phyloP scores from a whole-genome alignment of 2,329 filamentous ascomycete genomes.

The Colletotrichum sp. region DNA sequence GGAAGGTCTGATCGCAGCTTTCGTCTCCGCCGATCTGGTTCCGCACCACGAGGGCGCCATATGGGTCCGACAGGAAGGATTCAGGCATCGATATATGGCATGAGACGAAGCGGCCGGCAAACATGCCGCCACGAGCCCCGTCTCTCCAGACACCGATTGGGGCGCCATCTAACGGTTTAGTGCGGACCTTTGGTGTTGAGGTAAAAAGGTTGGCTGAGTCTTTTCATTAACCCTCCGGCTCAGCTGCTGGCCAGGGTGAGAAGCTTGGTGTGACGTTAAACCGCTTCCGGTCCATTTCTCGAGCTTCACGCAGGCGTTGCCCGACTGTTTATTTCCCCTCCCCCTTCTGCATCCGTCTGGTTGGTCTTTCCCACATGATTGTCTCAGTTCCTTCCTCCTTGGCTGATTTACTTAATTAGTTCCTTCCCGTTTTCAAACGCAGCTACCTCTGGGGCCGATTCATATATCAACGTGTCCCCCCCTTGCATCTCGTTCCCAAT shows the following conservation, averaged over 20 bases:
- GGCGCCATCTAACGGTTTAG: slow-evolving; percentile 5
- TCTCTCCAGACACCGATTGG: background rate
- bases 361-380: background rate
- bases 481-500: background rate
- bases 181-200: background rate
- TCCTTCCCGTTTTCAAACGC: background rate
- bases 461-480: slow-evolving; percentile 1
- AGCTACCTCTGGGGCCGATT: background rate
- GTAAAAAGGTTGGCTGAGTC: background rate
- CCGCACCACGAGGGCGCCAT: background rate
- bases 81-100: background rate
- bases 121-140: background rate
- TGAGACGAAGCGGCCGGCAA: background rate
- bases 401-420: background rate
- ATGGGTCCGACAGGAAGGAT: background rate
- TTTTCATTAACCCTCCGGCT: background rate
- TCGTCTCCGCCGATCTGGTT: background rate
- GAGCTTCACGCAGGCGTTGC: background rate
- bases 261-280: background rate
- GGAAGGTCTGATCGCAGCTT: background rate
- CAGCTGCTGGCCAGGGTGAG: background rate
- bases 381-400: background rate
- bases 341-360: background rate
- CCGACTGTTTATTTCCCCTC: background rate
- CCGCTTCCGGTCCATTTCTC: background rate